Evolutionary conservation across 306 rosid genomes (phyloP).

Genomic region (Begonia masoniana): DNA sequence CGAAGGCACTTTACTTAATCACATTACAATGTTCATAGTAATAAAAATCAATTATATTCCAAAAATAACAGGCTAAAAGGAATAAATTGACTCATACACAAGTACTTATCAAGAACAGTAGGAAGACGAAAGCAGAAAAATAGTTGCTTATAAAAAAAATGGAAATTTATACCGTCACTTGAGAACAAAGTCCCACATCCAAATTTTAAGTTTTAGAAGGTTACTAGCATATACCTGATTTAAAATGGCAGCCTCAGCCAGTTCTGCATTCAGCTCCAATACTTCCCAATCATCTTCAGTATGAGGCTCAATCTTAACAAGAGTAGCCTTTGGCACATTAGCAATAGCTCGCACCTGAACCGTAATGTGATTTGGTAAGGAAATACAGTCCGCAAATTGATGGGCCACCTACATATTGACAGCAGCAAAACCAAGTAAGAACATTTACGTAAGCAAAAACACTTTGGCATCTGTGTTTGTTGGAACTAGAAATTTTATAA

Average conservation of each 20-base stretch:
- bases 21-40: neutral
- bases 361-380: slow-evolving; percentile 28
- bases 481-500: too few relatives aligned
- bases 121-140: too few relatives aligned
- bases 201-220: too few relatives aligned
- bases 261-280: slow-evolving; percentile 72
- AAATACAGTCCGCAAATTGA: slow-evolving; percentile 74
- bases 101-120: too few relatives aligned
- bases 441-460: neutral
- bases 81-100: too few relatives aligned
- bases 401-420: slow-evolving; percentile 38
- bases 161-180: neutral
- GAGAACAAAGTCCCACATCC: neutral
- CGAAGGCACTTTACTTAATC: slow-evolving; percentile 1
- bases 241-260: slow-evolving; percentile 65
- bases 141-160: too few relatives aligned
- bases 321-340: slow-evolving; percentile 53
- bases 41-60: too few relatives aligned
- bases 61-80: too few relatives aligned
- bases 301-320: slow-evolving; percentile 52
- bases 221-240: slow-evolving; percentile 40
- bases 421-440: slow-evolving; percentile 1
- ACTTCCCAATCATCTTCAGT: slow-evolving; percentile 97
- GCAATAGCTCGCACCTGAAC: slow-evolving; percentile 59
- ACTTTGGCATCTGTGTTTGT: too few relatives aligned